Evolutionary conservation across 129 eudicot species (phyloP).

Genomic region (Ambrosia trifida): DNA sequence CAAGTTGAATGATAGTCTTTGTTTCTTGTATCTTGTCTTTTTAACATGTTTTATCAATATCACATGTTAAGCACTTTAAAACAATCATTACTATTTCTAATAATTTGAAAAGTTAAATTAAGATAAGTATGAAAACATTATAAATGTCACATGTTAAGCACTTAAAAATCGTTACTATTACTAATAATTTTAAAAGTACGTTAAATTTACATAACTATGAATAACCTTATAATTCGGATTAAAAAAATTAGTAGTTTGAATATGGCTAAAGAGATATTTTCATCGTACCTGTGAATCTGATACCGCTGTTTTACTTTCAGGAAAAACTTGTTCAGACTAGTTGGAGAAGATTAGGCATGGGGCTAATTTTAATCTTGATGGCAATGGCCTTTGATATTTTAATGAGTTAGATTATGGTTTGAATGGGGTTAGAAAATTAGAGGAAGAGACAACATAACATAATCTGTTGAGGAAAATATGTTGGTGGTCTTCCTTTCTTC

Average conservation of each 20-base stretch:
- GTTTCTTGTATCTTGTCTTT: neutral
- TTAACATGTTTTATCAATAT: neutral
- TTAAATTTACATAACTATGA: too few relatives aligned
- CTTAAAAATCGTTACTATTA: too few relatives aligned
- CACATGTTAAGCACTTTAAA: neutral
- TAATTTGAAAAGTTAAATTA: too few relatives aligned
- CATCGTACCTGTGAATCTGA: too few relatives aligned
- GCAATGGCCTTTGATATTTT: conserved; percentile 7
- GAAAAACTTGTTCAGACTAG: conserved; percentile 20
- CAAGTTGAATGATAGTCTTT: conserved; percentile 13
- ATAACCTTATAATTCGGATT: too few relatives aligned
- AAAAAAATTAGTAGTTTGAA: too few relatives aligned
- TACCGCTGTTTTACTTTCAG: conserved; percentile 7
- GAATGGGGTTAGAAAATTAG: neutral
- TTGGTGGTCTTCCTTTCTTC: conserved; percentile 22
- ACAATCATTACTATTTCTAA: too few relatives aligned
- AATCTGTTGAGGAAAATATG: conserved; percentile 13
- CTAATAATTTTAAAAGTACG: too few relatives aligned
- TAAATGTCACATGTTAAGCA: neutral
- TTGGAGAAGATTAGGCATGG: conserved; percentile 26
- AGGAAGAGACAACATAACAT: conserved; percentile 26
- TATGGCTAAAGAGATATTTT: too few relatives aligned
- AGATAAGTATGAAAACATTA: too few relatives aligned
- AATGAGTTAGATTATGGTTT: neutral
- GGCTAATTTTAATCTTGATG: conserved; percentile 16